A percentile compares a stretch with the other conserved stretches of the same genome.
Evolutionary conservation across 2,329 filamentous ascomycete genomes (phyloP).

Genomic region (Sclerotiophoma versabilis): DNA sequence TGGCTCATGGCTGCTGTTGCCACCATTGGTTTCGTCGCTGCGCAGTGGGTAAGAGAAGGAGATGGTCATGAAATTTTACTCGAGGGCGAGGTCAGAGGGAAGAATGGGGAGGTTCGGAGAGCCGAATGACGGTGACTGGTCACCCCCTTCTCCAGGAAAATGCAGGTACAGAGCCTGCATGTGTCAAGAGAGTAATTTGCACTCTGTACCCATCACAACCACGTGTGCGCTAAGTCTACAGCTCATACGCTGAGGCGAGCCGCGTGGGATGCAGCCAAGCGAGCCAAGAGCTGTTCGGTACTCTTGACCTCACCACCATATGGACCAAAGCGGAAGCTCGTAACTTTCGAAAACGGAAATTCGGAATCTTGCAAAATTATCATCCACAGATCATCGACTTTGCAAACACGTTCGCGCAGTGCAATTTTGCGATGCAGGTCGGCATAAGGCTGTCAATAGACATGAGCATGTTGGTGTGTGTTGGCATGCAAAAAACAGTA

Average conservation of each 20-base stretch:
- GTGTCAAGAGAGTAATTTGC: constrained; percentile 1
- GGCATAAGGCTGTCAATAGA: neutral
- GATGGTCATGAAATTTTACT: constrained; percentile 71
- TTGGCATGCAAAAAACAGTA: constrained; percentile 1
- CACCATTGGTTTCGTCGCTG: constrained; percentile 58
- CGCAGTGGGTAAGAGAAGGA: constrained; percentile 65
- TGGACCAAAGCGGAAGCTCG: constrained; percentile 14
- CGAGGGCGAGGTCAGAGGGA: constrained; percentile 64
- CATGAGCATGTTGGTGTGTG: neutral
- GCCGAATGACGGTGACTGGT: neutral
- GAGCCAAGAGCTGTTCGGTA: constrained; percentile 5
- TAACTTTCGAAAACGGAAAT: neutral
- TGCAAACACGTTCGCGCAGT: constrained; percentile 4
- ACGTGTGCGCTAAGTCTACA: constrained; percentile 4
- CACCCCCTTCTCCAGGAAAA: neutral
- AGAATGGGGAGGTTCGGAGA: constrained; percentile 33
- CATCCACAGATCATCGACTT: neutral
- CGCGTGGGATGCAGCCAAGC: constrained; percentile 18
- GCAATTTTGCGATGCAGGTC: constrained; percentile 3
- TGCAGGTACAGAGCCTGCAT: neutral
- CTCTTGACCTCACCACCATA: constrained; percentile 13
- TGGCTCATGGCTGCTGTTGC: constrained; percentile 64
- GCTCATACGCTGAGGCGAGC: constrained; percentile 11
- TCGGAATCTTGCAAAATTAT: neutral
- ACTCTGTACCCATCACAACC: neutral